Percentiles rank a stretch among this genome's conserved stretches.
phyloP scores from a whole-genome alignment of 495 filamentous ascomycete genomes.

The Zalerion maritima region DNA sequence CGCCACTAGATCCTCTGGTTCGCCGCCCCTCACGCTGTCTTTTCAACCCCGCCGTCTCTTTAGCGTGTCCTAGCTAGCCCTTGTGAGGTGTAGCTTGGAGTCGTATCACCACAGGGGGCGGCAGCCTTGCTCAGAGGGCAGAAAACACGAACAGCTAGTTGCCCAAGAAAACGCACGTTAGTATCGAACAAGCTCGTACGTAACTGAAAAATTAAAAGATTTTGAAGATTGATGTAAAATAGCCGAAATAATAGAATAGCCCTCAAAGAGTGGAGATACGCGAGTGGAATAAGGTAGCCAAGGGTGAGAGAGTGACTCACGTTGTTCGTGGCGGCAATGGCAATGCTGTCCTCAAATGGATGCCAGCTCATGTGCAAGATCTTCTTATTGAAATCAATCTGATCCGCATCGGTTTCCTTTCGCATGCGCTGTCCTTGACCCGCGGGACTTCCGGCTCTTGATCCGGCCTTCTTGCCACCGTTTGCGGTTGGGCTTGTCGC shows the following conservation, averaged over 20 bases:
- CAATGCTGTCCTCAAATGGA: slow-evolving; percentile 98
- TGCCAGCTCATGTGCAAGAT: slow-evolving; percentile 99
- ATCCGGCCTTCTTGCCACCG: slow-evolving; percentile 66
- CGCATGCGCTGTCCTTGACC: slow-evolving; percentile 87
- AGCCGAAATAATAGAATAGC: neutral
- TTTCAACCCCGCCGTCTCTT: too few relatives aligned
- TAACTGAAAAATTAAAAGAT: neutral
- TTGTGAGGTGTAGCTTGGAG: too few relatives aligned
- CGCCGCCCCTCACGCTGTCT: too few relatives aligned
- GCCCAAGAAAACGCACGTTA: too few relatives aligned
- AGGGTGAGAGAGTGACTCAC: slow-evolving; percentile 39
- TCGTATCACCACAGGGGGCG: too few relatives aligned
- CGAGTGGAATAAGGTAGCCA: neutral
- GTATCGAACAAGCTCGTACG: slow-evolving; percentile 11
- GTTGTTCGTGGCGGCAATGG: slow-evolving; percentile 98
- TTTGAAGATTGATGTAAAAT: too few relatives aligned
- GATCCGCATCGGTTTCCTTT: slow-evolving; percentile 97
- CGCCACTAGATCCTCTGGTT: too few relatives aligned
- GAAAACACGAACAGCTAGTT: slow-evolving; percentile 96
- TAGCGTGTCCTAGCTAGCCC: too few relatives aligned
- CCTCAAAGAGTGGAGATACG: too few relatives aligned
- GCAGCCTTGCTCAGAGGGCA: too few relatives aligned
- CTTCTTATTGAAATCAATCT: slow-evolving; percentile 99
- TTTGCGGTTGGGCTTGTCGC: slow-evolving; percentile 52
- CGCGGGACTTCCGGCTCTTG: slow-evolving; percentile 79